These are phyloP conservation scores for Aspergillus fumigatus DNA, from an alignment of 2,329 filamentous ascomycete species.

Conservation along the genomic window DNA sequence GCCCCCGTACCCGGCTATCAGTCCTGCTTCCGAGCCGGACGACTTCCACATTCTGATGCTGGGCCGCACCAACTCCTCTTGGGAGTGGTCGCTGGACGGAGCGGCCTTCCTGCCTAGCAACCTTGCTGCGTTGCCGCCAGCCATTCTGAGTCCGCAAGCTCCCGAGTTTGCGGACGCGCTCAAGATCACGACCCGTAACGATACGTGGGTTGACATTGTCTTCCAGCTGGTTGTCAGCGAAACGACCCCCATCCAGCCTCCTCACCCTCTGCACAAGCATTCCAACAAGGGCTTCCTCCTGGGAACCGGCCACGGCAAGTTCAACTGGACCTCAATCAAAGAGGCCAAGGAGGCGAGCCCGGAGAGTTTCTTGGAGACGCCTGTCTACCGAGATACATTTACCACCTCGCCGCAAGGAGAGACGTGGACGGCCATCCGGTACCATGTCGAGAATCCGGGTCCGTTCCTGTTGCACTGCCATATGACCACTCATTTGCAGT, in stretches of 20 bases:
- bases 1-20: slow-evolving; percentile 45
- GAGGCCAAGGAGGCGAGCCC: slow-evolving; percentile 50
- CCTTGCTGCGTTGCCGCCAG: slow-evolving; percentile 13
- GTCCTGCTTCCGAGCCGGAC: slow-evolving; percentile 42
- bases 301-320: slow-evolving; percentile 49
- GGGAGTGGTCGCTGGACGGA: slow-evolving; percentile 20
- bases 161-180: slow-evolving; percentile 30
- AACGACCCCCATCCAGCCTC: slow-evolving; percentile 42
- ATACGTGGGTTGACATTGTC: slow-evolving; percentile 53
- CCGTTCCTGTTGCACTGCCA: slow-evolving; percentile 52
- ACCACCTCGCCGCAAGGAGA: slow-evolving; percentile 32
- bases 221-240: slow-evolving; percentile 41
- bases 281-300: slow-evolving; percentile 58
- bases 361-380: slow-evolving; percentile 52
- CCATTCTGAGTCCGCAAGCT: slow-evolving; percentile 15
- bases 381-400: slow-evolving; percentile 49
- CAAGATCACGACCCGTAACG: slow-evolving; percentile 46
- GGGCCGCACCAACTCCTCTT: slow-evolving; percentile 14
- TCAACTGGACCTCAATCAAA: slow-evolving; percentile 50
- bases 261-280: slow-evolving; percentile 64
- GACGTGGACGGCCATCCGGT: slow-evolving; percentile 44
- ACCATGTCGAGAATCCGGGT: slow-evolving; percentile 46
- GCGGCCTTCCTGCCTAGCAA: slow-evolving; percentile 13
- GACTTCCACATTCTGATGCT: slow-evolving; percentile 26
- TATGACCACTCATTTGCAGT: slow-evolving; percentile 47